A percentile compares a stretch with the other conserved stretches of the same genome.
Evolutionary conservation across 805 yeast species (phyloP).

Genomic region (Starmera dryadoides): DNA sequence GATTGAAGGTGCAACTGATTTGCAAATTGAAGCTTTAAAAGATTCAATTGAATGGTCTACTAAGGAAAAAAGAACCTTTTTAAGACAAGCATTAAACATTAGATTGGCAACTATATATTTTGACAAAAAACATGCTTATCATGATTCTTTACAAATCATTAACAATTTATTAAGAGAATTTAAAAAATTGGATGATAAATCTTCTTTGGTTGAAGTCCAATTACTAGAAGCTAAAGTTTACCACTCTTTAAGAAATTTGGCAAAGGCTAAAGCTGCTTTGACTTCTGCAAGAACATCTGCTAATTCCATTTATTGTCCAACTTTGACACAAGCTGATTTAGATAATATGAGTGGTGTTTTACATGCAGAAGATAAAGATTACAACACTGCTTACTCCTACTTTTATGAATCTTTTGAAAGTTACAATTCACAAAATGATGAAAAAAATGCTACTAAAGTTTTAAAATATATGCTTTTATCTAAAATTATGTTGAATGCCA

Average conservation of each 20-base stretch:
- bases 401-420: constrained; percentile 95
- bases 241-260: constrained; percentile 84
- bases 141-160: constrained; percentile 67
- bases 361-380: constrained; percentile 95
- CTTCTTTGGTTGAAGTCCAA: constrained; percentile 92
- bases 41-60: constrained; percentile 86
- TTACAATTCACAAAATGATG: constrained; percentile 50
- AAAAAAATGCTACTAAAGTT: constrained; percentile 65
- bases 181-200: constrained; percentile 91
- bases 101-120: constrained; percentile 73
- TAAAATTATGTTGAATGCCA: constrained; percentile 84
- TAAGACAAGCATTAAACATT: constrained; percentile 83
- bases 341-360: constrained; percentile 93
- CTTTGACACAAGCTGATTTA: constrained; percentile 87
- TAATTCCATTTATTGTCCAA: constrained; percentile 92
- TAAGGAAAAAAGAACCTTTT: constrained; percentile 73
- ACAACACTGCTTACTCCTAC: constrained; percentile 91
- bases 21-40: constrained; percentile 66
- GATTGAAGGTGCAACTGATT: constrained; percentile 54
- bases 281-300: constrained; percentile 96
- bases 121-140: constrained; percentile 51
- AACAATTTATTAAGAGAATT: constrained; percentile 72
- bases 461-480: constrained; percentile 89
- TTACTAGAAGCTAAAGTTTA: constrained; percentile 83
- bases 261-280: constrained; percentile 86